These are phyloP conservation scores for Aspergillus tanneri DNA, from an alignment of 2,329 filamentous ascomycete species.

Conservation along the genomic window DNA sequence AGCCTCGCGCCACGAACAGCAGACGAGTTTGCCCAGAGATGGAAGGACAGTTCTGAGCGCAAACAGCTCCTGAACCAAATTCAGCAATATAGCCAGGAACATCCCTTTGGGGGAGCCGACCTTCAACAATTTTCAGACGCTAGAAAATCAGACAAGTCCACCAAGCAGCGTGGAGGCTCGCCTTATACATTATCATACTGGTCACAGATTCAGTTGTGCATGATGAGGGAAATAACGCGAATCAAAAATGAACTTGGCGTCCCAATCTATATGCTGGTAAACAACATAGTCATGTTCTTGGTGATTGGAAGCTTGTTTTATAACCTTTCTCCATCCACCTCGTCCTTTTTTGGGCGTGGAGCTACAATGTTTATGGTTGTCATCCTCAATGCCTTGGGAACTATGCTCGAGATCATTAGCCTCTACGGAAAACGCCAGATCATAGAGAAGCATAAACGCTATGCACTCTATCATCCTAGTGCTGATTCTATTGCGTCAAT, in stretches of 20 bases:
- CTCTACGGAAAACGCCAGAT: conserved; percentile 19
- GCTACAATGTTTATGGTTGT: conserved; percentile 80
- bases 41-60: conserved; percentile 52
- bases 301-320: conserved; percentile 78
- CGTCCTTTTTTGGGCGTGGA: conserved; percentile 72
- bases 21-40: conserved; percentile 62
- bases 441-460: conserved; percentile 21
- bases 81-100: conserved; percentile 27
- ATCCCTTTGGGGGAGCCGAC: conserved; percentile 35
- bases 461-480: conserved; percentile 23
- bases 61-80: conserved; percentile 37
- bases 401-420: conserved; percentile 60
- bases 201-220: conserved; percentile 72
- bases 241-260: conserved; percentile 71
- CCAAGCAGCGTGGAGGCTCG: conserved; percentile 59
- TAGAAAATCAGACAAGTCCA: conserved; percentile 37
- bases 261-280: conserved; percentile 60
- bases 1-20: conserved; percentile 62
- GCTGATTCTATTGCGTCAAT: conserved; percentile 10
- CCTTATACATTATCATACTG: conserved; percentile 75
- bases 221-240: conserved; percentile 74
- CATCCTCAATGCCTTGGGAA: conserved; percentile 76
- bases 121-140: conserved; percentile 34
- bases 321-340: conserved; percentile 62
- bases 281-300: conserved; percentile 70